Percentiles rank a stretch among this genome's conserved stretches.
Evolutionary conservation across 345 rosid species (phyloP).

Genomic region (Pistacia atlantica): DNA sequence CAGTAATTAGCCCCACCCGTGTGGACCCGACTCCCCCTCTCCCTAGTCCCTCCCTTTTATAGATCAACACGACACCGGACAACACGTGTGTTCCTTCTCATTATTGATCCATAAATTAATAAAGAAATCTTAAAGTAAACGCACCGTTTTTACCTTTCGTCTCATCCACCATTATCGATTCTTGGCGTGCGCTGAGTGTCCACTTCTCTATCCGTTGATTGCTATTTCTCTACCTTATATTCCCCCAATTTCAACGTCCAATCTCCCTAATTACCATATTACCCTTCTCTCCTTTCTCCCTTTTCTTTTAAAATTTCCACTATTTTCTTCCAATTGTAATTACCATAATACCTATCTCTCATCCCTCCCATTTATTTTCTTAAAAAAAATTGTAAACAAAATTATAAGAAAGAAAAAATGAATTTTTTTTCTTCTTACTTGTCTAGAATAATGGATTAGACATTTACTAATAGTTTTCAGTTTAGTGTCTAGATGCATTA

Average conservation of each 20-base stretch:
- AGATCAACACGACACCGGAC: no score
- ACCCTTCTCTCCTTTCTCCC: neutral
- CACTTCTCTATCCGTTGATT: neutral
- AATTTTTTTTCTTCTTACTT: no score
- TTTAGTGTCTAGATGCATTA: no score
- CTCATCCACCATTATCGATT: neutral
- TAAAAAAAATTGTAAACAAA: no score
- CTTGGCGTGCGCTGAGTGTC: slow-evolving; percentile 8
- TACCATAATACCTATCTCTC: no score
- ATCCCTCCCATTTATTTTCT: no score
- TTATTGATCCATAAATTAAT: neutral
- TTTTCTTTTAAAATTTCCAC: neutral
- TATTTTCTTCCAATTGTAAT: no score
- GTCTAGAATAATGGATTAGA: no score
- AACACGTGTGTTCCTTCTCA: neutral
- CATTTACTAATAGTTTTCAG: no score
- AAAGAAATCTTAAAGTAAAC: neutral
- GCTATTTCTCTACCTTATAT: neutral
- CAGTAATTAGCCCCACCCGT: neutral
- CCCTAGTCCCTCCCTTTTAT: no score
- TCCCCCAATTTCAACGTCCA: neutral
- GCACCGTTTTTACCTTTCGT: neutral
- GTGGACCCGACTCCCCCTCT: neutral
- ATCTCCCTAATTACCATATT: slow-evolving; percentile 2
- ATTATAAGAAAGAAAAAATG: no score